Evolutionary conservation across 225 moss, liverwort and hornwort genomes (phyloP).

Genomic region (Pseudoscleropodium purum): DNA sequence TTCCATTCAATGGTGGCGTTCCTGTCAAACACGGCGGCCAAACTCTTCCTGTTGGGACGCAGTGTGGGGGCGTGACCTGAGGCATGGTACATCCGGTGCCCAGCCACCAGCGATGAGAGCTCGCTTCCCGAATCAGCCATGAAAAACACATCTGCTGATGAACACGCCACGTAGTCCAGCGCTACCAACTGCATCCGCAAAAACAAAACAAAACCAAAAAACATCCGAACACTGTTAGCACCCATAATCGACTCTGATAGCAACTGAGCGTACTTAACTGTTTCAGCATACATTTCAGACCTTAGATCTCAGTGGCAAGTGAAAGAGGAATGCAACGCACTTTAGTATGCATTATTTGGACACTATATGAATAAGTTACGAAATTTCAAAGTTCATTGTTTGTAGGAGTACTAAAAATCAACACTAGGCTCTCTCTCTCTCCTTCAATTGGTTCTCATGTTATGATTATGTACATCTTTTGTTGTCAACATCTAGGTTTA

Average conservation of each 20-base stretch:
- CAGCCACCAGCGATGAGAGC: conserved; percentile 57
- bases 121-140: conserved; percentile 77
- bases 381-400: background rate
- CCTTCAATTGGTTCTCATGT: no score
- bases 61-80: conserved; percentile 53
- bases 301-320: background rate
- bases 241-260: background rate
- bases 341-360: background rate
- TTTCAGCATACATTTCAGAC: background rate
- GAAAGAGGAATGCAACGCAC: background rate
- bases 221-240: background rate
- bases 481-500: no score
- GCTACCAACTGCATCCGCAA: conserved; percentile 48
- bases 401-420: background rate
- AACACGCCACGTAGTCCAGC: conserved; percentile 65
- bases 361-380: background rate
- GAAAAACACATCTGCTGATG: conserved; percentile 61
- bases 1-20: conserved; percentile 67
- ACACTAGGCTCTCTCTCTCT: background rate
- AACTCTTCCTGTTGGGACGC: conserved; percentile 39
- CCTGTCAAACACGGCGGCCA: conserved; percentile 27
- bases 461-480: background rate
- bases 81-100: conserved; percentile 58
- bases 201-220: no score
- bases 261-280: background rate